Percentiles rank a stretch among this genome's conserved stretches.
These are phyloP conservation scores for Penicillium maclennaniae DNA, from an alignment of 495 filamentous ascomycete genomes.

Conservation along the genomic window DNA sequence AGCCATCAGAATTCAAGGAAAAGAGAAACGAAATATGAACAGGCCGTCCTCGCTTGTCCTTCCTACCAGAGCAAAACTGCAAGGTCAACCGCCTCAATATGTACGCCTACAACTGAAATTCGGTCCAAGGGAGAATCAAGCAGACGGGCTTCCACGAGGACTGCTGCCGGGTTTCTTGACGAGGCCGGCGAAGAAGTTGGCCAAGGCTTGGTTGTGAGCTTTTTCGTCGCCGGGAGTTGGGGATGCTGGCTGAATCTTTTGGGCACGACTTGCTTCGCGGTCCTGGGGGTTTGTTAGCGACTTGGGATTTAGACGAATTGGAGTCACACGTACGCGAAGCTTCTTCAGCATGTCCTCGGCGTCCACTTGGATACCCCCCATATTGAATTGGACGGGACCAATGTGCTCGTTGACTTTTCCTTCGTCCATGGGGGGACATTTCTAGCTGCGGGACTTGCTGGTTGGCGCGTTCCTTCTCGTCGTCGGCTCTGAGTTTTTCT, in stretches of 20 bases:
- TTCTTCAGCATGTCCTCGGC: constrained; percentile 91
- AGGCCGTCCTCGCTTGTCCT: constrained; percentile 4
- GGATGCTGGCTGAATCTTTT: constrained; percentile 38
- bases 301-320: not conserved
- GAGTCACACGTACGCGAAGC: constrained; percentile 60
- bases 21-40: constrained; percentile 13
- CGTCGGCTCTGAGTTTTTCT: constrained; percentile 62
- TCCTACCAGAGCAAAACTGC: constrained; percentile 24
- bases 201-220: constrained; percentile 62
- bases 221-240: constrained; percentile 50
- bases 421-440: constrained; percentile 46
- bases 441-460: constrained; percentile 40
- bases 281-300: constrained; percentile 37
- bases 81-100: constrained; percentile 33
- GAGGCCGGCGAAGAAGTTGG: constrained; percentile 63
- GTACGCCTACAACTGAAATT: constrained; percentile 33
- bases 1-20: constrained; percentile 15
- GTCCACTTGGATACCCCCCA: constrained; percentile 95
- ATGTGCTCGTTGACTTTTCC: constrained; percentile 81
- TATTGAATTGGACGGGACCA: constrained; percentile 93
- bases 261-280: constrained; percentile 51
- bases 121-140: constrained; percentile 26
- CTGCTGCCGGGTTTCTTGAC: constrained; percentile 54
- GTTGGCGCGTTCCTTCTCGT: constrained; percentile 51
- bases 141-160: constrained; percentile 42